Evolutionary conservation across 2,329 filamentous ascomycete genomes (phyloP).

Genomic region (Pseudocercospora ulei): DNA sequence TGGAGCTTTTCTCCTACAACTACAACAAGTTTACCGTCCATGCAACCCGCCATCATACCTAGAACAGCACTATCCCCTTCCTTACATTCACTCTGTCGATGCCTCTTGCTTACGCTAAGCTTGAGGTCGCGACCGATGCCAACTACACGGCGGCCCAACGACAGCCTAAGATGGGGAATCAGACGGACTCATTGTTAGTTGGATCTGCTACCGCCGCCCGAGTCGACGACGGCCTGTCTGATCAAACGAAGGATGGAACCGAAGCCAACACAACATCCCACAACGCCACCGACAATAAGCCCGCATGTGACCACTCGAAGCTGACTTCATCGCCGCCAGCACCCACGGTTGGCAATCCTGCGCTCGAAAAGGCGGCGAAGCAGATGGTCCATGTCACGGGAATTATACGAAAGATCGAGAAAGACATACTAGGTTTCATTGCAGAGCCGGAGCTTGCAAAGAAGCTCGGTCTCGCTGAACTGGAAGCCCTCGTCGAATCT

Average conservation of each 20-base stretch:
- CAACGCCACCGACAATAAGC: too few relatives aligned
- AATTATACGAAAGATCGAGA: not conserved
- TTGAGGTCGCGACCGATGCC: conserved; percentile 1
- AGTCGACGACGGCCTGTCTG: too few relatives aligned
- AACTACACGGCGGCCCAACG: not conserved
- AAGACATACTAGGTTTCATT: not conserved
- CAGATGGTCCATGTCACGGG: conserved; percentile 2
- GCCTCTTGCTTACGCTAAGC: conserved; percentile 1
- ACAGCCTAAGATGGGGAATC: too few relatives aligned
- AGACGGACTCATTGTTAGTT: too few relatives aligned
- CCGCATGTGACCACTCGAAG: too few relatives aligned
- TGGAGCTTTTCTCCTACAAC: too few relatives aligned
- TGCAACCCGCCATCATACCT: too few relatives aligned
- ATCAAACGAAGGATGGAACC: too few relatives aligned
- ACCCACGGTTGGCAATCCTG: not conserved
- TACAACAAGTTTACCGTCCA: too few relatives aligned
- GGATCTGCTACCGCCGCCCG: too few relatives aligned
- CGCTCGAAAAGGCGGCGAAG: conserved; percentile 1
- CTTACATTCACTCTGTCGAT: not conserved
- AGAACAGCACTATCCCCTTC: not conserved
- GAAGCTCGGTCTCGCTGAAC: conserved; percentile 4
- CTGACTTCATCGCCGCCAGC: too few relatives aligned
- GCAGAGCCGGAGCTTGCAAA: conserved; percentile 1
- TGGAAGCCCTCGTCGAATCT: not conserved
- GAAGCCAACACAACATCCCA: too few relatives aligned